Evolutionary conservation across 1,139 yeast genomes (phyloP).

Genomic region (Trichomonascaceae sp.): DNA sequence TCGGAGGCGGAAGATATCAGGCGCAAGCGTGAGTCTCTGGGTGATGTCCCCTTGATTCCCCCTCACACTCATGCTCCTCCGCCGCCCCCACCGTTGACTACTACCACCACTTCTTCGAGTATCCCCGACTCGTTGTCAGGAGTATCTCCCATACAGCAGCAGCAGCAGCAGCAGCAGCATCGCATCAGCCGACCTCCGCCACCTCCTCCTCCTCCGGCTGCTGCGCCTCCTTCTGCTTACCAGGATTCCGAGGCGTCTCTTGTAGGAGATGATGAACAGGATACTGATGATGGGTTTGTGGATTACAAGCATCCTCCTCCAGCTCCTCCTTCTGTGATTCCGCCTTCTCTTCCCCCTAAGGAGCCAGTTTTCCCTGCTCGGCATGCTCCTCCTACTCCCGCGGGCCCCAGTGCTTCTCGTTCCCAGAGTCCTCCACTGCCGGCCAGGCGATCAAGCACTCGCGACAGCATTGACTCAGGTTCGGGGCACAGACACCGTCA

Average conservation of each 20-base stretch:
- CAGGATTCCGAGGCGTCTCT: slow-evolving; percentile 1
- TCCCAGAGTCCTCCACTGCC: slow-evolving; percentile 8
- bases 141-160: too few relatives aligned
- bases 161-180: slow-evolving; percentile 14
- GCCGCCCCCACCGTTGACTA: too few relatives aligned
- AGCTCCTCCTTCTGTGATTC: slow-evolving; percentile 12
- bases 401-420: slow-evolving; percentile 11
- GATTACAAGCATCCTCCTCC: slow-evolving; percentile 12
- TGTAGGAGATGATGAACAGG: too few relatives aligned
- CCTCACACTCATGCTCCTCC: too few relatives aligned
- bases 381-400: slow-evolving; percentile 10
- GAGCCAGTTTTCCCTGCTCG: slow-evolving; percentile 7
- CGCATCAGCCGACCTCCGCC: slow-evolving; percentile 9
- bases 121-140: too few relatives aligned
- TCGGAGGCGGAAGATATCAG: too few relatives aligned
- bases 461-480: slow-evolving; percentile 9
- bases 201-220: slow-evolving; percentile 16
- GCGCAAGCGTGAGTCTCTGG: too few relatives aligned
- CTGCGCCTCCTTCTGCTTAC: slow-evolving; percentile 12
- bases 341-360: slow-evolving; percentile 11
- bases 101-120: too few relatives aligned
- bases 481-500: too few relatives aligned
- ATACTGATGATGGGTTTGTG: too few relatives aligned
- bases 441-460: slow-evolving; percentile 2
- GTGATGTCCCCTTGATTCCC: too few relatives aligned